Base-by-base conservation (phyloP, 2,329 filamentous ascomycete species). In the Exophiala aquamarina region DNA sequence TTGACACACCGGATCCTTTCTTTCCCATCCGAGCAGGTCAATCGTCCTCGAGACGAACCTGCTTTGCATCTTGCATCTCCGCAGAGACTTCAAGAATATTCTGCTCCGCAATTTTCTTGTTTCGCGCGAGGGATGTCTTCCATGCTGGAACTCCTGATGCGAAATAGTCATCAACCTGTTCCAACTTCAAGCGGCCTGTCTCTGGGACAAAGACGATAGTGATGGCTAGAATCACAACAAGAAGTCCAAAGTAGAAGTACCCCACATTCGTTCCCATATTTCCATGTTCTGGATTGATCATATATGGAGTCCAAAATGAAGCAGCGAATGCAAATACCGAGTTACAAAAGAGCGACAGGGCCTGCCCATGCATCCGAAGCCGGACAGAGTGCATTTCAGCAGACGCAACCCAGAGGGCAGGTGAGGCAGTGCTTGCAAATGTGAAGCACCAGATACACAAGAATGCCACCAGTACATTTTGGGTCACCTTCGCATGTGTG, bases 121-220 rank as follows among this genome's bases (percentile, higher is more conserved):
- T 63, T 3, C 43, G 28, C 2, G 44, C 14, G 10, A 50, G 43
- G 4, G 60, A 62, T 1, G 61, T 63, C 41, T 53, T 51, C 60
- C 61, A 63, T 2, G 60, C 56, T 14, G 46, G 48, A n/a, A 50
- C 45, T 1, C 54, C 53, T 1, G 54, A 59, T 10, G 55, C 51
- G 13, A 56, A 62, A 3, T 56, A n/a, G 23, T 59, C 59, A 37
- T 63, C 59, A 34, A 63, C 61, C 49, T 63, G 59, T 49, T 63
- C 61, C 23, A 63, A 44, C 1, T 59, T 59, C 21, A 63, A 43
- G n/a, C 45, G 42, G 8, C 59, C 59, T 31, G 58, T 63, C 41
- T 63, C 61, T 2, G 60, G 61, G 4, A 63, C 57, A 9, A 62
- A 34, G 3, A 44, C 7, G 13, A 44, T 44, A 1, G 29, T 31